A percentile compares a stretch with the other conserved stretches of the same genome.
phyloP scores from a whole-genome alignment of 2,329 filamentous ascomycete species.

The Byssoonygena ceratinophila region DNA sequence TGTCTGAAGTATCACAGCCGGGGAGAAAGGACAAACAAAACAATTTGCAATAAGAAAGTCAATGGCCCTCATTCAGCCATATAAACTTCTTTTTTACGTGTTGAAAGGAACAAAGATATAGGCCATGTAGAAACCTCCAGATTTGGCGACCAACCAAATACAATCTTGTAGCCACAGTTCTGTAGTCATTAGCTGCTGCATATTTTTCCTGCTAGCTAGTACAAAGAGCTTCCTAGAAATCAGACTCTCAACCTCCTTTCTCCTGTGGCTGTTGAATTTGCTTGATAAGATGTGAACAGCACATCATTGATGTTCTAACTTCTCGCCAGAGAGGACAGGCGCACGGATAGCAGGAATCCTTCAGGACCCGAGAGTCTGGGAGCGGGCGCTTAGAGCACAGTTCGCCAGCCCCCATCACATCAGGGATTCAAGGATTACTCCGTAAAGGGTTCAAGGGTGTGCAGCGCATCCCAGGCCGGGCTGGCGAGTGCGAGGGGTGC shows the following conservation, averaged over 20 bases:
- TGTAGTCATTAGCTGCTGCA: too few species aligned
- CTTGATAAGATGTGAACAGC: too few species aligned
- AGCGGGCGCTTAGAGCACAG: conserved; percentile 2
- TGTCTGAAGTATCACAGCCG: neutral
- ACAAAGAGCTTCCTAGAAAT: neutral
- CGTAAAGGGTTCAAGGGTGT: too few species aligned
- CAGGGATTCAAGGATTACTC: too few species aligned
- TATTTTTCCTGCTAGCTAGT: neutral
- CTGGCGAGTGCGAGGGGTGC: too few species aligned
- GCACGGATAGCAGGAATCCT: neutral
- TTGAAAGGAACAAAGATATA: neutral
- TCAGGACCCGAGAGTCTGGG: conserved; percentile 5
- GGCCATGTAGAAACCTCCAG: neutral
- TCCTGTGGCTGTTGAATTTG: too few species aligned
- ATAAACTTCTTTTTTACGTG: neutral
- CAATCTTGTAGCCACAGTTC: too few species aligned
- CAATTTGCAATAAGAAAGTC: neutral
- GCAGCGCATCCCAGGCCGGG: too few species aligned
- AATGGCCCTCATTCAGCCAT: neutral
- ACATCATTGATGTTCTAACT: too few species aligned
- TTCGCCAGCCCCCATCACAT: neutral
- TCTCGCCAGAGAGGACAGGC: neutral
- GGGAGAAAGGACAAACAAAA: neutral
- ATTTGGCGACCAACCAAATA: too few species aligned
- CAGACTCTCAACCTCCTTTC: too few species aligned